Percentiles rank a stretch among this genome's conserved stretches.
Conservation (phyloP, 2,329 filamentous ascomycete species). For the Exophiala oligosperma region DNA sequence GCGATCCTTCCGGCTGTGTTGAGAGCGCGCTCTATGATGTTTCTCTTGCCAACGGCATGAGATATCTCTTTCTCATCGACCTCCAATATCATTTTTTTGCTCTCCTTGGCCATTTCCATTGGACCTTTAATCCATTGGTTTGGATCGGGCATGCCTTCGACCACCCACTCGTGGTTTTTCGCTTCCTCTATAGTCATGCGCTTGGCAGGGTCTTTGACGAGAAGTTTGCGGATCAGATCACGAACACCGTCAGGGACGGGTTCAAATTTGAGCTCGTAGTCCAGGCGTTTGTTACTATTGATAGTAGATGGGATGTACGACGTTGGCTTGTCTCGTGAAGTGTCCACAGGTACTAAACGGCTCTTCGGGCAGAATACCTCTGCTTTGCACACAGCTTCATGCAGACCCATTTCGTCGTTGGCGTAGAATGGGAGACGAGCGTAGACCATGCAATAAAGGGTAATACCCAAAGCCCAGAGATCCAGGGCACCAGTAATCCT, state of each 20-base stretch:
- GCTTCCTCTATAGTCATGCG: constrained; percentile 89
- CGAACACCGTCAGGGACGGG: constrained; percentile 76
- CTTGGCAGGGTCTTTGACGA: constrained; percentile 85
- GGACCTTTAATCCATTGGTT: constrained; percentile 89
- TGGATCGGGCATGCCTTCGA: constrained; percentile 72
- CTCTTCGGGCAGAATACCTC: constrained; percentile 85
- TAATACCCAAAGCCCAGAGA: constrained; percentile 95
- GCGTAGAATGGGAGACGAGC: constrained; percentile 91
- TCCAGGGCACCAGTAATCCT: constrained; percentile 93
- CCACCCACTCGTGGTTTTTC: constrained; percentile 90
- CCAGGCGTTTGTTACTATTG: constrained; percentile 68
- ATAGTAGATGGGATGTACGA: constrained; percentile 47
- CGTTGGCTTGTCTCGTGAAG: constrained; percentile 25
- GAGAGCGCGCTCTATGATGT: constrained; percentile 76
- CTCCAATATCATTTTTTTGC: constrained; percentile 75
- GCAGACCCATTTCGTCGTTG: constrained; percentile 81
- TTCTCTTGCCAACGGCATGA: constrained; percentile 84
- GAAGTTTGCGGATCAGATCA: constrained; percentile 75
- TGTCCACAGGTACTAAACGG: constrained; percentile 71
- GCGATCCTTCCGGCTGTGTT: constrained; percentile 53
- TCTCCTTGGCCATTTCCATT: constrained; percentile 71
- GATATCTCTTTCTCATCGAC: constrained; percentile 90
- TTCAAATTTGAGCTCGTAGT: constrained; percentile 81
- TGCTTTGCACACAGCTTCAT: constrained; percentile 85
- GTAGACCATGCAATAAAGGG: constrained; percentile 91